Conservation (phyloP, 1,284 basidiomycete genomes). For the Fomitopsis palustris region DNA sequence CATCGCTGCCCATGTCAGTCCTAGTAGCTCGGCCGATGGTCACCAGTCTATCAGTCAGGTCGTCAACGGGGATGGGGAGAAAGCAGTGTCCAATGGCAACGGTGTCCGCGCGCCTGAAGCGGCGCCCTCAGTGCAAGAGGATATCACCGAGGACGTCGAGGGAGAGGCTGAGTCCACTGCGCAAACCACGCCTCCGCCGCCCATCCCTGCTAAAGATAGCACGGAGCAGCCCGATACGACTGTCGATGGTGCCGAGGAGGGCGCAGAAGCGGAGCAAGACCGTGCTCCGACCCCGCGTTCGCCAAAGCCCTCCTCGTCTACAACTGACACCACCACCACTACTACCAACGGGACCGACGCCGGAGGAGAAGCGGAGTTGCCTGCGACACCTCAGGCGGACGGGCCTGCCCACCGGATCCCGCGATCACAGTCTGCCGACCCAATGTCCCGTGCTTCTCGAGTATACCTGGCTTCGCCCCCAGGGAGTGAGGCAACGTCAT, state of each 20-base stretch:
- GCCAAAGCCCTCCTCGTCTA: constrained; percentile 16
- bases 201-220: background rate
- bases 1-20: constrained; percentile 62
- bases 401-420: constrained; percentile 43
- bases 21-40: constrained; percentile 24
- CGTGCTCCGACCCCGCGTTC: constrained; percentile 24
- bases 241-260: constrained; percentile 13
- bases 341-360: constrained; percentile 14
- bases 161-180: constrained; percentile 2
- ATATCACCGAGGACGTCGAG: constrained; percentile 15
- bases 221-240: background rate
- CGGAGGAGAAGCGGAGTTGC: constrained; percentile 26
- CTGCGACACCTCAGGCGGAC: constrained; percentile 39
- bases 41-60: constrained; percentile 28
- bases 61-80: constrained; percentile 21
- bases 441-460: constrained; percentile 54
- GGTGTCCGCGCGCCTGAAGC: constrained; percentile 1
- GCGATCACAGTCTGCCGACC: constrained; percentile 75
- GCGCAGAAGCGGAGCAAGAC: constrained; percentile 18
- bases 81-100: constrained; percentile 4
- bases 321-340: constrained; percentile 4
- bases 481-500: constrained; percentile 45
- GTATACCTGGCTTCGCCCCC: constrained; percentile 38
- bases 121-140: constrained; percentile 1
- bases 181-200: background rate